These are phyloP conservation scores for Hura crepitans DNA, from an alignment of 441 rosid species.

Conservation along the genomic window DNA sequence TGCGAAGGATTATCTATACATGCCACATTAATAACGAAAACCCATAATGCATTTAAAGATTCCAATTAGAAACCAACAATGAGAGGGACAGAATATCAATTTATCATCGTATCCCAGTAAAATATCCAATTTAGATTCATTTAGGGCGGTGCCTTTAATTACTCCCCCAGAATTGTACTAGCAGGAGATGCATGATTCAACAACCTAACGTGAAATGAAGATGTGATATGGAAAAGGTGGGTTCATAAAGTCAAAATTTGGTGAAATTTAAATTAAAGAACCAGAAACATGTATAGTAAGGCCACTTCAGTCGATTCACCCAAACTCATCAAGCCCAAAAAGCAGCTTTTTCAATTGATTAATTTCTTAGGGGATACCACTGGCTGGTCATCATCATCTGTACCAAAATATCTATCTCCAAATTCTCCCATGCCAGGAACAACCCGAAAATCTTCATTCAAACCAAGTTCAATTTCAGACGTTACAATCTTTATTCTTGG, in stretches of 20 bases:
- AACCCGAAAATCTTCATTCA: slow-evolving; percentile 84
- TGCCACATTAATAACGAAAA: background rate
- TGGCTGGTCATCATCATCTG: slow-evolving; percentile 70
- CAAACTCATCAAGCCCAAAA: slow-evolving; percentile 7
- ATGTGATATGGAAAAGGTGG: slow-evolving; percentile 6
- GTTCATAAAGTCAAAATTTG: slow-evolving; percentile 42
- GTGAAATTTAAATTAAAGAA: slow-evolving; percentile 25
- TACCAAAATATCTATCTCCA: slow-evolving; percentile 94
- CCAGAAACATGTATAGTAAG: background rate
- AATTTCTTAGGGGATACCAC: slow-evolving; percentile 23
- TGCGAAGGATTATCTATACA: background rate
- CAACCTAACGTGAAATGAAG: slow-evolving; percentile 6
- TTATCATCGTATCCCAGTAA: background rate
- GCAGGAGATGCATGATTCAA: background rate
- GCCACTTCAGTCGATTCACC: slow-evolving; percentile 6
- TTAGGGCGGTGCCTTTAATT: slow-evolving; percentile 18
- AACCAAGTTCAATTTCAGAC: slow-evolving; percentile 82
- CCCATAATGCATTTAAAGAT: background rate
- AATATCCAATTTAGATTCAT: slow-evolving; percentile 23
- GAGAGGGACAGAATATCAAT: too few species aligned
- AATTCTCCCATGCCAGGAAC: slow-evolving; percentile 98
- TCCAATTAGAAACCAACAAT: background rate
- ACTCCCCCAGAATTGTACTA: background rate
- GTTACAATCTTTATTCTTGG: slow-evolving; percentile 93
- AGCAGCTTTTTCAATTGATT: slow-evolving; percentile 14